Base-by-base conservation (phyloP, 345 rosid species). In the Lepidium sativum region DNA sequence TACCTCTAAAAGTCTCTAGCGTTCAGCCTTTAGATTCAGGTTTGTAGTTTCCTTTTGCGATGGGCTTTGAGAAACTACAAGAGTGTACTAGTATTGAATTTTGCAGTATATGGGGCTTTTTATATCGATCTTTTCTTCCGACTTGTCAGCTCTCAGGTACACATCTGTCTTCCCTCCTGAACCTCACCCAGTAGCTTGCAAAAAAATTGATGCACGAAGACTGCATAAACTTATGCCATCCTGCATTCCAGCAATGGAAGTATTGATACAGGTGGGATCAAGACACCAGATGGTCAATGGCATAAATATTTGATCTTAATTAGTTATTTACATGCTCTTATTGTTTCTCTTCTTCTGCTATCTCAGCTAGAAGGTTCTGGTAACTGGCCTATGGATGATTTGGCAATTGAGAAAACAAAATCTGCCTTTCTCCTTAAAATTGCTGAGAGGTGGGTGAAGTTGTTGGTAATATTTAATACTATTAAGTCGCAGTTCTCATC, bases 311-410 rank as follows among this genome's bases (percentile, higher is more conserved):
- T 23, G n/a, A 10, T 17, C 54, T 18, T 52, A 4, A 3, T 38
- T 37, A 29, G 34, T 52, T 20, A 44, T 60, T 57, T 44, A 51
- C 53, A 11, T 6, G 4, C 37, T 4, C 10, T 44, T 41, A 44
- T 16, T 5, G 5, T 73, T 45, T 54, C 13, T 7, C 21, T 61
- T 73, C 14, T 9, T 14, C 76, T 68, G 62, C 32, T 71, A 48
- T 71, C 74, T 21, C 72, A 89, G 98, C 78, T 89, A 82, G 98
- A 89, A 82, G 97, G 98, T 60, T 92, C 98, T 76, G 98, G 96
- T 47, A 87, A 82, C 73, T 92, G 98, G 98, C 96, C 97, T 25
- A 79, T 83, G 88, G 92, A 86, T 80, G 88, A 83, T 63, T 71
- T 82, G 39, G 89, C 91, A 10, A 80, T 87, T 74, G 94, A 86